Evolutionary conservation across 495 filamentous ascomycete genomes (phyloP).

Genomic region (Xylaria bambusicola): DNA sequence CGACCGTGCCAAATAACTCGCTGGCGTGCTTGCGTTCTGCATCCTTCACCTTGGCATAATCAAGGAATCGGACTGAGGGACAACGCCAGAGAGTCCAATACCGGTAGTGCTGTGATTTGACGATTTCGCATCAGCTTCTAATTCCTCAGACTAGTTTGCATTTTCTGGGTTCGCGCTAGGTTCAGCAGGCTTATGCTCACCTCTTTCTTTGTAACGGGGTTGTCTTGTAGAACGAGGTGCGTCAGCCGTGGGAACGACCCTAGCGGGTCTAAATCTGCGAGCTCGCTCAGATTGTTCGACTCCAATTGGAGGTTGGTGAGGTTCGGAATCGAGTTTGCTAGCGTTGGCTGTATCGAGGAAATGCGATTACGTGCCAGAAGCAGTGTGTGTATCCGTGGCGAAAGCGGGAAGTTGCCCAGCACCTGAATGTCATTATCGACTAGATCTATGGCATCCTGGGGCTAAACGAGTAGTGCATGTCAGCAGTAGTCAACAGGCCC

Average conservation of each 20-base stretch:
- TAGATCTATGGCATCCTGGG: slow-evolving; percentile 93
- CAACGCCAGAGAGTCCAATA: slow-evolving; percentile 88
- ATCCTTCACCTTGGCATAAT: slow-evolving; percentile 89
- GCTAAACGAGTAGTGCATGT: slow-evolving; percentile 35
- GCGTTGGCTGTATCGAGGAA: slow-evolving; percentile 70
- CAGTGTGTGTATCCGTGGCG: slow-evolving; percentile 80
- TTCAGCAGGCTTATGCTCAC: slow-evolving; percentile 55
- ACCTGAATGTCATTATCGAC: slow-evolving; percentile 95
- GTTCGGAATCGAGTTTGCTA: slow-evolving; percentile 74
- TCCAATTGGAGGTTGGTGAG: slow-evolving; percentile 77
- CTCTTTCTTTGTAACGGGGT: slow-evolving; percentile 90
- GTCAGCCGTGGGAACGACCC: slow-evolving; percentile 67
- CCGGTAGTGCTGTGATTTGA: slow-evolving; percentile 71
- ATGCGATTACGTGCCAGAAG: slow-evolving; percentile 89
- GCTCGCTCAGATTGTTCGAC: slow-evolving; percentile 71
- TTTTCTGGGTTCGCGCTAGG: neutral
- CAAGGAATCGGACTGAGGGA: slow-evolving; percentile 84
- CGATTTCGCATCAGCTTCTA: neutral
- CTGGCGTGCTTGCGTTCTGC: slow-evolving; percentile 72
- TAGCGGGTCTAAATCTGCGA: slow-evolving; percentile 87
- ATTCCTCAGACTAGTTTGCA: neutral
- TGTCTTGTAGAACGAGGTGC: slow-evolving; percentile 80
- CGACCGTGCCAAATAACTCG: slow-evolving; percentile 77
- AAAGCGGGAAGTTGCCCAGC: slow-evolving; percentile 92
- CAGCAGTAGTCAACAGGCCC: no score